phyloP scores from a whole-genome alignment of 2,329 filamentous ascomycete genomes.

The Pseudomassariella vexata region DNA sequence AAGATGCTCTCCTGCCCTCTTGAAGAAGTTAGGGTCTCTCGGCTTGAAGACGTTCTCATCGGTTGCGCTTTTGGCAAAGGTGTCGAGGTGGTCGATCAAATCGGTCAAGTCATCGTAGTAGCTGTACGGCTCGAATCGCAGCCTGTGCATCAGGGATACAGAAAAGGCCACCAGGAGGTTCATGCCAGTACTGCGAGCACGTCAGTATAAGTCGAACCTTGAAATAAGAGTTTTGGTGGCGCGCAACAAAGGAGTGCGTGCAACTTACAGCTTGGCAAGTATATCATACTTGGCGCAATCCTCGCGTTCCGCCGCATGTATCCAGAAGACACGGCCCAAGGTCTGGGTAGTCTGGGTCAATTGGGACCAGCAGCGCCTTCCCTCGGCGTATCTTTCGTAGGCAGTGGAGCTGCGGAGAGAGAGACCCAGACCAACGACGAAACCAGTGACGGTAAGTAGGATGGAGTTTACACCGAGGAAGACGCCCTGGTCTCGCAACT shows the following conservation, averaged over 20 bases:
- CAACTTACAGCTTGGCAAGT: constrained; percentile 51
- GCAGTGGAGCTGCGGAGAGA: constrained; percentile 75
- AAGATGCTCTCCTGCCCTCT: constrained; percentile 64
- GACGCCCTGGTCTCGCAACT: constrained; percentile 32
- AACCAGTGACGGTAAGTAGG: constrained; percentile 78
- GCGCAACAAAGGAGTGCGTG: constrained; percentile 31
- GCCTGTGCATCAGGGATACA: constrained; percentile 72
- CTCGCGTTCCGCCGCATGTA: constrained; percentile 61
- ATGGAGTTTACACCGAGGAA: constrained; percentile 56
- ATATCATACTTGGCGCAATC: constrained; percentile 58
- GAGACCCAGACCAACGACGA: constrained; percentile 72
- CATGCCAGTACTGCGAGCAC: constrained; percentile 56
- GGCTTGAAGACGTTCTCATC: constrained; percentile 30
- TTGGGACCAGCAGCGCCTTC: constrained; percentile 57
- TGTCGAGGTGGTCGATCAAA: constrained; percentile 67
- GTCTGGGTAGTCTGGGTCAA: constrained; percentile 58
- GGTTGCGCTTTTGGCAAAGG: constrained; percentile 58
- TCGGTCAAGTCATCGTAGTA: constrained; percentile 69
- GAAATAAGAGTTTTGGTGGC: no score
- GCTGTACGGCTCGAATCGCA: constrained; percentile 78
- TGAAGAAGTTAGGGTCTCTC: constrained; percentile 47
- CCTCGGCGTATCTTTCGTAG: constrained; percentile 63
- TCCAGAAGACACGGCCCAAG: constrained; percentile 76
- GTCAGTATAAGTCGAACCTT: no score
- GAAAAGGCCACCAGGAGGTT: constrained; percentile 75